Base-by-base conservation (phyloP, 306 rosid species). In the Dicorynia guianensis region DNA sequence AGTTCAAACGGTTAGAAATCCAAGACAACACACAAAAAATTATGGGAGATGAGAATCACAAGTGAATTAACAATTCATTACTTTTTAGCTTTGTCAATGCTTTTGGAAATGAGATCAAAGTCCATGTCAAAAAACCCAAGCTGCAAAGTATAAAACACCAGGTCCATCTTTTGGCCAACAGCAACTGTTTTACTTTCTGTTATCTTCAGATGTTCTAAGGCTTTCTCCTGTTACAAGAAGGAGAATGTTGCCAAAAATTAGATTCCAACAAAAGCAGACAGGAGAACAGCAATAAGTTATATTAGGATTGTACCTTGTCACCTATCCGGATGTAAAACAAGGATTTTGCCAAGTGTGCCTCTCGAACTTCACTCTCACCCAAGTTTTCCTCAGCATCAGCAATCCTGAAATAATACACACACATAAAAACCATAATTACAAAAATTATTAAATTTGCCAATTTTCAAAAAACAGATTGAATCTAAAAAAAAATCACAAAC, bases 321-420 rank as follows among this genome's bases (percentile, higher is more conserved):
- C 96, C 96, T 84, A 92, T 85, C 34, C 92, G 92, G 77, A 95
- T 92, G 83, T 87, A 92, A 76, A 85, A 90, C 83, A 92, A 73
- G 71, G 99, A 90, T 76, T 95, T 95, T 18, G 99, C 99, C 80
- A 95, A 70, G 79, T 95, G 99, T 68, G 99, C 99, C 85, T 96
- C 99, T 39, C 99, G 89, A 46, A 96, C 99, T 90, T 96, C 99
- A 86, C 98, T 96, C 86, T 96, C 99, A 7, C 99, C 99, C 39
- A 96, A 84, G 86, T 96, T 96, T 63, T 92, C 98, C 79, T 96
- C 99, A 0, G 99, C 98, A 67, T 96, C 99, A 69, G 98, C 97
- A 82, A 92, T 92, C 89, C 99, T 96, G 34, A 54, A 80, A 59
- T 62, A 77, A 53, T 73, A 65, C 76, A 84, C 44, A 72, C 61